Percentiles rank a stretch among this genome's conserved stretches.
Evolutionary conservation across 768 basidiomycete genomes (phyloP).

Genomic region (Chiua virens): DNA sequence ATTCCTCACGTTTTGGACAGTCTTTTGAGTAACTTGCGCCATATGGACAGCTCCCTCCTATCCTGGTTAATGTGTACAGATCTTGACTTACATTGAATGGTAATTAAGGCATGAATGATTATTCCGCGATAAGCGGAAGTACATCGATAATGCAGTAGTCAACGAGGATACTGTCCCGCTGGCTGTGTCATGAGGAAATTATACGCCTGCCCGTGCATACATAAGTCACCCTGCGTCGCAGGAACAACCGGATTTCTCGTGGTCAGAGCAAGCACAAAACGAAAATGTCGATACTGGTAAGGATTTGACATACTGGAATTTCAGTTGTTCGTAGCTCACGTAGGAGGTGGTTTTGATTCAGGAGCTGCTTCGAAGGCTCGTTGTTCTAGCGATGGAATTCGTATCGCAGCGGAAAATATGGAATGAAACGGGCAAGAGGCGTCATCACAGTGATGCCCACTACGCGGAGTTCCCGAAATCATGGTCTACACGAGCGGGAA

Average conservation of each 20-base stretch:
- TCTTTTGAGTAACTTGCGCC: background rate
- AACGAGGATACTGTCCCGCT: slow-evolving; percentile 17
- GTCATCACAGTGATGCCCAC: slow-evolving; percentile 11
- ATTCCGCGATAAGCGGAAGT: slow-evolving; percentile 12
- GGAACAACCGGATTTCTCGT: slow-evolving; percentile 21
- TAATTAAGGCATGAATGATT: slow-evolving; percentile 19
- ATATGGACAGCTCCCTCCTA: background rate
- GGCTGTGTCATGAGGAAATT: slow-evolving; percentile 21
- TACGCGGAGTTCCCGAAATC: slow-evolving; percentile 23
- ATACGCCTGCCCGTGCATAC: slow-evolving; percentile 18
- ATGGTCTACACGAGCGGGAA: slow-evolving; percentile 28
- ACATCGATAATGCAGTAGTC: slow-evolving; percentile 5
- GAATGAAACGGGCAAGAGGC: slow-evolving; percentile 13
- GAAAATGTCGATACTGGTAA: slow-evolving; percentile 32
- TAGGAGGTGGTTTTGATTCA: slow-evolving; percentile 5
- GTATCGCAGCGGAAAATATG: slow-evolving; percentile 18
- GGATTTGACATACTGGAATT: slow-evolving; percentile 14
- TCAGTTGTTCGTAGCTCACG: slow-evolving; percentile 17
- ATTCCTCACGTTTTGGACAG: slow-evolving; percentile 2
- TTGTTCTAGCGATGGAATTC: slow-evolving; percentile 23
- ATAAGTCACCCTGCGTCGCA: slow-evolving; percentile 20
- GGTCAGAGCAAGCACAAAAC: slow-evolving; percentile 23
- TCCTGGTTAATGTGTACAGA: background rate
- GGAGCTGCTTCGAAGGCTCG: slow-evolving; percentile 23
- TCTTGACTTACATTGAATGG: slow-evolving; percentile 6